phyloP scores from a whole-genome alignment of 192 early-diverging fungal species.

The Bifiguratus adelaidae region DNA sequence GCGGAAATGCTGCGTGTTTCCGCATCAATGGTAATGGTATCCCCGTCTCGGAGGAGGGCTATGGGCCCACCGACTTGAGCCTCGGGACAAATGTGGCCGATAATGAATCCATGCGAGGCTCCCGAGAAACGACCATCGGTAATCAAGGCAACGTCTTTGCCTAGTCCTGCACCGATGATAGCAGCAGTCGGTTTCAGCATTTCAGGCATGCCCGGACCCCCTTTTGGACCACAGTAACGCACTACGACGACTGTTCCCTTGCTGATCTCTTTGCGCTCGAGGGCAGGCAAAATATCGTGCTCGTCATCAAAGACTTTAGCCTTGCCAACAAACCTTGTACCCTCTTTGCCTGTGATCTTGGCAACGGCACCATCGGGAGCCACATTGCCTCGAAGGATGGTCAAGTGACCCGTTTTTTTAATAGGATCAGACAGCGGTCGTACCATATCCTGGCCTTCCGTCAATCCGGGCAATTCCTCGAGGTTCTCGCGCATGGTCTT shows the following conservation, averaged over 20 bases:
- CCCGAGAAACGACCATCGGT: constrained; percentile 99
- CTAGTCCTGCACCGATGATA: constrained; percentile 98
- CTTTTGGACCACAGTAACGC: constrained; percentile 96
- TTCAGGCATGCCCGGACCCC: constrained; percentile 98
- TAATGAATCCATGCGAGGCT: constrained; percentile 96
- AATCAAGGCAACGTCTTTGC: constrained; percentile 90
- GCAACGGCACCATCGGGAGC: constrained; percentile 94
- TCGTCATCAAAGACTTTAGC: constrained; percentile 94
- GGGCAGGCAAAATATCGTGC: constrained; percentile 78
- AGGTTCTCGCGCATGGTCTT: constrained; percentile 95
- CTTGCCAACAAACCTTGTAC: constrained; percentile 70
- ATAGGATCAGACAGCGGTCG: constrained; percentile 75
- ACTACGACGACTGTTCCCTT: constrained; percentile 93
- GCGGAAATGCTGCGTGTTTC: constrained; percentile 58
- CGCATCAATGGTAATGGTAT: constrained; percentile 86
- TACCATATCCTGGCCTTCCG: constrained; percentile 79
- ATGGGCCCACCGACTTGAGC: constrained; percentile 96
- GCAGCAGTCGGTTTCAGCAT: constrained; percentile 96
- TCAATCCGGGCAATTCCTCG: constrained; percentile 56
- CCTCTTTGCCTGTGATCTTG: constrained; percentile 99
- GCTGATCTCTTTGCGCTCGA: constrained; percentile 74
- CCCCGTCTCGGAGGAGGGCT: constrained; percentile 81
- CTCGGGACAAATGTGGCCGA: constrained; percentile 97
- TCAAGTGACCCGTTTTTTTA: constrained; percentile 90
- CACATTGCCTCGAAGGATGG: constrained; percentile 87